Evolutionary conservation across 768 basidiomycete species (phyloP).

Genomic region (Rhodosporidiobolus sp.): DNA sequence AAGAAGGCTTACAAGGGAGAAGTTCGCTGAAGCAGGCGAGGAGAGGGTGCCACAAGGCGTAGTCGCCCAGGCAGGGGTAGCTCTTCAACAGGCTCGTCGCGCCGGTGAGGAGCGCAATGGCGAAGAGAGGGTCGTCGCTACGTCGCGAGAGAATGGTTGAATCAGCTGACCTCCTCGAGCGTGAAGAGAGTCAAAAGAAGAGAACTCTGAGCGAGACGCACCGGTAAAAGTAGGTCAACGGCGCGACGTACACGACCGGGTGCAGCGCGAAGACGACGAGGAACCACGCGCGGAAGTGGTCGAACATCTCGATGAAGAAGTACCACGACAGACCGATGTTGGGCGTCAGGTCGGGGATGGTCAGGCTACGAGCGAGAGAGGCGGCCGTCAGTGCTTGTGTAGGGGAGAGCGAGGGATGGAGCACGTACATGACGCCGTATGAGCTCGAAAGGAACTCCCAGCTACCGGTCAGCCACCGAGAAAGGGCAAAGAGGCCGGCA

Average conservation of each 20-base stretch:
- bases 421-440: conserved; percentile 39
- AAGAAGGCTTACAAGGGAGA: conserved; percentile 68
- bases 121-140: conserved; percentile 82
- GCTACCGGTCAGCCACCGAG: conserved; percentile 19
- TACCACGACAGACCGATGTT: conserved; percentile 98
- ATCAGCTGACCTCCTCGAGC: no score
- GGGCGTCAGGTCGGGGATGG: conserved; percentile 83
- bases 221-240: conserved; percentile 52
- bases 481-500: conserved; percentile 9
- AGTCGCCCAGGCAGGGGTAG: conserved; percentile 86
- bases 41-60: conserved; percentile 78
- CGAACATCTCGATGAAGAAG: conserved; percentile 99
- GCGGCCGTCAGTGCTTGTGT: background rate
- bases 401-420: background rate
- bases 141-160: background rate
- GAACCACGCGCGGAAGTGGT: conserved; percentile 94
- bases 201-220: background rate
- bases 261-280: conserved; percentile 88
- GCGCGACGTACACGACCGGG: conserved; percentile 73
- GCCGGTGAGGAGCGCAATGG: conserved; percentile 70
- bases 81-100: conserved; percentile 81
- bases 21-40: conserved; percentile 78
- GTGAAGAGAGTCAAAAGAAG: background rate
- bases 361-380: conserved; percentile 56
- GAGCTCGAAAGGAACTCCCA: conserved; percentile 38